These are phyloP conservation scores for Diatrype stigma DNA, from an alignment of 2,329 filamentous ascomycete species.

Conservation along the genomic window DNA sequence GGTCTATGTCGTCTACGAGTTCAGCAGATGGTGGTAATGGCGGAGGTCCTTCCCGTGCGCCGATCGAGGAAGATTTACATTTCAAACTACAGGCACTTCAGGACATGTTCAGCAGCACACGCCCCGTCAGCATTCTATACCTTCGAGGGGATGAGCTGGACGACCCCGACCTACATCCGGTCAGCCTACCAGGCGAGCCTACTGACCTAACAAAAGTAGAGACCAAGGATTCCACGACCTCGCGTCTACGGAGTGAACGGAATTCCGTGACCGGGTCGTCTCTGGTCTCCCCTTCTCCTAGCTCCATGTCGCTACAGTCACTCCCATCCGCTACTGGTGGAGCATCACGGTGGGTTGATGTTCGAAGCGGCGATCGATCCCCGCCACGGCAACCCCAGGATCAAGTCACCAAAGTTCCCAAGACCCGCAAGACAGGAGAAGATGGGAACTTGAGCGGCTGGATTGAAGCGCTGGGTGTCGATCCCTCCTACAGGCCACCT, in stretches of 20 bases:
- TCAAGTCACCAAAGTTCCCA: slow-evolving; percentile 48
- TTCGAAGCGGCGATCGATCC: slow-evolving; percentile 46
- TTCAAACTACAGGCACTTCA: slow-evolving; percentile 73
- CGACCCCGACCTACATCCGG: slow-evolving; percentile 74
- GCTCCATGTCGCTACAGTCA: slow-evolving; percentile 59
- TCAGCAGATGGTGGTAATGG: slow-evolving; percentile 47
- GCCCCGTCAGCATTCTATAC: slow-evolving; percentile 73
- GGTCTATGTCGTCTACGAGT: slow-evolving; percentile 84
- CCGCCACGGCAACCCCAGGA: slow-evolving; percentile 42
- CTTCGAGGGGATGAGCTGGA: slow-evolving; percentile 73
- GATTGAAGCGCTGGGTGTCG: slow-evolving; percentile 92
- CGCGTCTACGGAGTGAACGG: slow-evolving; percentile 49
- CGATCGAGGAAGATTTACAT: slow-evolving; percentile 71
- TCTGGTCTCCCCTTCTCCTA: slow-evolving; percentile 63
- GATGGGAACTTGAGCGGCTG: slow-evolving; percentile 68
- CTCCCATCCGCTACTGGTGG: slow-evolving; percentile 42
- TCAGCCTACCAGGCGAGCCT: slow-evolving; percentile 65
- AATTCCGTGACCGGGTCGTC: slow-evolving; percentile 58
- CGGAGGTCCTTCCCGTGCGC: slow-evolving; percentile 39
- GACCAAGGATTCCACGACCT: slow-evolving; percentile 43
- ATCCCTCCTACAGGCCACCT: slow-evolving; percentile 77
- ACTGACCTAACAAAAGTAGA: slow-evolving; percentile 55
- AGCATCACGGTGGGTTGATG: slow-evolving; percentile 53
- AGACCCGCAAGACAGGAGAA: slow-evolving; percentile 52
- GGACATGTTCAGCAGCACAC: slow-evolving; percentile 84